Evolutionary conservation across 2,329 filamentous ascomycete species (phyloP), one percentile per base, ranked within the genome.

Genomic region (Diaporthe amygdali): DNA sequence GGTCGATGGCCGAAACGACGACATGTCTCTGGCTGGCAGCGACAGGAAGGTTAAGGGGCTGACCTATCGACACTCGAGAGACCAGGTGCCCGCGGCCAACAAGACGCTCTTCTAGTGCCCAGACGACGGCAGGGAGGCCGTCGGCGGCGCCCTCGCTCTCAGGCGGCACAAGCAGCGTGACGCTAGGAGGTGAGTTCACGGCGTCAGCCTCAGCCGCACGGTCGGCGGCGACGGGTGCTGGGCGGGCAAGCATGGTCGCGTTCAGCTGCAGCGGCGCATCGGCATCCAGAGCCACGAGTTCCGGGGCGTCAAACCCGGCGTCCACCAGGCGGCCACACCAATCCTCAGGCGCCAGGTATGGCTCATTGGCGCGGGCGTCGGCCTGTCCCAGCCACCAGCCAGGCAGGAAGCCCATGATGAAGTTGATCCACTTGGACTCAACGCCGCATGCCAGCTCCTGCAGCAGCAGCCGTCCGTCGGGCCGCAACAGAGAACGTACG

Each of bases 81-180:
- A 74, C 46, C 12, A 64, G 39, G 27, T 69, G 34, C 10, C 76
- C 76, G 9, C 76, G 69, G 12, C 70, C 68, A 0, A 77, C 77
- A 8, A 61, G 55, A 10, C 17, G 14, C 5, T 25, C 37, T 27
- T 75, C 76, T 0, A 85, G 74, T 22, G 81, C 77, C 1, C 78
- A 66, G 3, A 74, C 72, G 15, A 25, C 27, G 1, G 44, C 51
- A 14, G 20, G 27, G 15, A 55, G 12, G 10, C 41, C 41, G 15
- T 46, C 12, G 20, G 22, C 17, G 10, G 51, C 47, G 54, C 49
- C n/a, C 25, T 47, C 41, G 37, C 12, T 3, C 39, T 44, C 41
- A 0, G 55, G 22, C 2, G 22, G 12, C 5, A 49, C 10, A 1
- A 37, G 51, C 59, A 70, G 61, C n/a, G 37, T 55, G 41, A 54